A percentile compares a stretch with the other conserved stretches of the same genome.
These are phyloP conservation scores for Yamadazyma kanchanaburiensis DNA, from an alignment of 1,139 yeast genomes.

Conservation along the genomic window DNA sequence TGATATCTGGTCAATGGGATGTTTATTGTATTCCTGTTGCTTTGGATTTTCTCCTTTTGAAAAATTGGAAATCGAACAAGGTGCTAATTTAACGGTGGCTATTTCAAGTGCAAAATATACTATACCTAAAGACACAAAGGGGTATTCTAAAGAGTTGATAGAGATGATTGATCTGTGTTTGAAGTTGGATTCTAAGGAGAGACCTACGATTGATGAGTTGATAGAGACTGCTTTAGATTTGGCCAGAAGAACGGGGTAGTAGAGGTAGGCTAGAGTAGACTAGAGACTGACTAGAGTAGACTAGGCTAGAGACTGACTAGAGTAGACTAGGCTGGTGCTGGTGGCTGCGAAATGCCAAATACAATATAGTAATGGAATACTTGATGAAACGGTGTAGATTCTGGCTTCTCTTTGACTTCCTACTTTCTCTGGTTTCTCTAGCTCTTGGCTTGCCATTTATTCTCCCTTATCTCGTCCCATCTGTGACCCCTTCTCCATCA, in stretches of 20 bases:
- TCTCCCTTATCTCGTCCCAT: no score
- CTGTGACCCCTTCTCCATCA: no score
- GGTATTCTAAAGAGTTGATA: slow-evolving; percentile 54
- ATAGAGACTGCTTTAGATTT: slow-evolving; percentile 44
- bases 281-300: no score
- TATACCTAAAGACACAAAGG: slow-evolving; percentile 47
- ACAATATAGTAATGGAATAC: no score
- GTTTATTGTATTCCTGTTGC: slow-evolving; percentile 72
- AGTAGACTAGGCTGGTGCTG: no score
- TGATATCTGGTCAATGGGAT: slow-evolving; percentile 92
- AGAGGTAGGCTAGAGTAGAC: no score
- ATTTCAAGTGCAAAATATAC: slow-evolving; percentile 67
- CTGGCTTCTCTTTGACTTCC: no score
- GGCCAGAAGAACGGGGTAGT: slow-evolving; percentile 9
- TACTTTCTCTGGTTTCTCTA: no score
- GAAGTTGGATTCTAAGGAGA: slow-evolving; percentile 49
- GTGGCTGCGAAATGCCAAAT: no score
- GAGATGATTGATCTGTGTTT: slow-evolving; percentile 59
- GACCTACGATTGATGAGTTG: slow-evolving; percentile 65
- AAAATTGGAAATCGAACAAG: slow-evolving; percentile 72
- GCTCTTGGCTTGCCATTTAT: no score
- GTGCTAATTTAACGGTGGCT: slow-evolving; percentile 79
- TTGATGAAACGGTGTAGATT: no score
- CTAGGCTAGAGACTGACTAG: no score
- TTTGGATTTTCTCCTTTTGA: slow-evolving; percentile 87